Evolutionary conservation across 2,329 filamentous ascomycete genomes (phyloP), one percentile per base, ranked within the genome.

Genomic region (Ophioceras dolichostomum): DNA sequence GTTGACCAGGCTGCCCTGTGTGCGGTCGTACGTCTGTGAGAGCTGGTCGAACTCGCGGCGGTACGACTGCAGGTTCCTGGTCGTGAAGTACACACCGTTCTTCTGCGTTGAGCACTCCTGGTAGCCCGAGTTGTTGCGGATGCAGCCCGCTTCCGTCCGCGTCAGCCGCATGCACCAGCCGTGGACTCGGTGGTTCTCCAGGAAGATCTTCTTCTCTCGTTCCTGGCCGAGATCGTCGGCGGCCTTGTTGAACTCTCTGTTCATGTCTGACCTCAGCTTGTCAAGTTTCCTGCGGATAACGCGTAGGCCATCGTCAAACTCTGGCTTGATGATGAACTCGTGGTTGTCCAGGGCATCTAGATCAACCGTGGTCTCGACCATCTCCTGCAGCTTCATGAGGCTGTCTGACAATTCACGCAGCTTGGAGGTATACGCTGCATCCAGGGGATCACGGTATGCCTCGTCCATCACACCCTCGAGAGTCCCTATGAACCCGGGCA

Each of bases 11-110:
- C 88, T 87, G 43, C 76, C 82, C 60, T 98, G 93, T 0, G 88
- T 96, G 38, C 87, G 79, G 60, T 94, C 94, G 65, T 98, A 98
- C 53, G 86, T 94, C 43, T 87, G 80, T 1, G 86, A 93, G 1
- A 95, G 70, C 57, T 96, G 88, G 52, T 98, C 89, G 47, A 94
- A 87, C 50, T 98, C 89, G 37, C 89, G 76, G 22, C 91, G 81
- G 49, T 88, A 74, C 19, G 77, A 71, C 52, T 87, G 81, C 49
- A 98, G 68, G 22, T 72, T 77, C 38, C 76, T 78, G 4, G 91
- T 98, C 1, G 91, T 96, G 59, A 98, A 98, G 63, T 91, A 98
- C 39, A 96, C 91, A 31, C 91, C 91, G 55, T 95, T 98, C 70
- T 98, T 98, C 61, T 96, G 91, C 1, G 93, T 98, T 1, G 88